phyloP scores from a whole-genome alignment of 768 basidiomycete genomes.

The Myochromella boudieri region DNA sequence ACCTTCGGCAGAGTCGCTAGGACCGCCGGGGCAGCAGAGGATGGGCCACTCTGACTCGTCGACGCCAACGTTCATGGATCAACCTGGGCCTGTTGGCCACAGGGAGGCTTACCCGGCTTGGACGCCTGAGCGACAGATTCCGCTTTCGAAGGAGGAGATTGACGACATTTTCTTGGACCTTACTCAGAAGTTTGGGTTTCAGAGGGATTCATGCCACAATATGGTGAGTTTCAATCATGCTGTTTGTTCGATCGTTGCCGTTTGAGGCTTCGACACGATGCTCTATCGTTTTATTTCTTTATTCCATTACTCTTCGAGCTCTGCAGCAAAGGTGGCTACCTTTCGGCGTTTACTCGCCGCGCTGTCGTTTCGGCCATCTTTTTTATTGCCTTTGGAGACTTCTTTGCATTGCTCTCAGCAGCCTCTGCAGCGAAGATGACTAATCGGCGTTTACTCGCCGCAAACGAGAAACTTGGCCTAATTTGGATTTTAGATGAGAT shows the following conservation, averaged over 20 bases:
- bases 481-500: too few species aligned
- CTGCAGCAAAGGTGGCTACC: too few species aligned
- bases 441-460: too few species aligned
- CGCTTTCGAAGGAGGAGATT: constrained; percentile 98
- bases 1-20: constrained; percentile 77
- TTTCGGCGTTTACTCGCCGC: too few species aligned
- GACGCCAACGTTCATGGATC: constrained; percentile 73
- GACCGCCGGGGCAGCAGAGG: constrained; percentile 45
- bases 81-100: constrained; percentile 49
- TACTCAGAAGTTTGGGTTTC: constrained; percentile 98
- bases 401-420: too few species aligned
- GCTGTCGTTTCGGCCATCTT: too few species aligned
- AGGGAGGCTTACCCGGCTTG: constrained; percentile 94
- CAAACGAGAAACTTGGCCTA: too few species aligned
- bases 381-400: too few species aligned
- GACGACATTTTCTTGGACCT: constrained; percentile 98
- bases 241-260: constrained; percentile 2
- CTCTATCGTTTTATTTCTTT: too few species aligned
- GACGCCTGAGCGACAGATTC: constrained; percentile 88
- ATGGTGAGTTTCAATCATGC: constrained; percentile 55
- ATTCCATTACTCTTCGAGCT: too few species aligned
- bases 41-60: constrained; percentile 67
- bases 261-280: too few species aligned
- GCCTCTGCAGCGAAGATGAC: too few species aligned
- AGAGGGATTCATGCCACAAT: constrained; percentile 92